Evolutionary conservation across 1,284 basidiomycete species (phyloP), one percentile per base, ranked within the genome.

Genomic region (Ceratobasidium sp.): DNA sequence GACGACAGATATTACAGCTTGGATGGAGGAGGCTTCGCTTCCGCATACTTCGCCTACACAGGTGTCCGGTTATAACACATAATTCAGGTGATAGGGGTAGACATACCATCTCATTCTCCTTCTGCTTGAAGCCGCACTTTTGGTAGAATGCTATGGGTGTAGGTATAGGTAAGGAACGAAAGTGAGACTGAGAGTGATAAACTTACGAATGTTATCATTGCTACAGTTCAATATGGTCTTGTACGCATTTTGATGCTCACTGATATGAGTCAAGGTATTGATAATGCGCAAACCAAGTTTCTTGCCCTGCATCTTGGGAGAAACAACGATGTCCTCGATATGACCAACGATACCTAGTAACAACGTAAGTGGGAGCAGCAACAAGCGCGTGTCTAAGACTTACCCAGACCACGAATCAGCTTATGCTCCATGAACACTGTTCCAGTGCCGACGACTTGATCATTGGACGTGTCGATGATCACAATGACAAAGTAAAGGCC

Each of bases 211-310:
- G 75, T 98, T 99, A 62, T 86, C 84, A 72, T 93, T 88, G 76
- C 86, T 94, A 79, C 96, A 99, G 78, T 99, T 97, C 75, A 99
- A 80, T 73, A 99, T 98, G 22, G 94, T 94, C 87, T 99, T 98
- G 82, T 98, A 98, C 32, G 79, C 92, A 88, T 31, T 94, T 89
- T 72, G 80, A 72, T 78, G 82, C 83, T 94, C 87, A 74, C 90
- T 90, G 77, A 96, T 87, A 72, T 83, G 81, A 17, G 91, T 92
- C 74, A 98, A 83, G 3, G 91, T 88, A 73, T 93, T 85, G 77
- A 99, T 96, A 74, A 98, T 84, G 73, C 89, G 84, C 79, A 93
- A 81, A 0, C 96, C 96, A 34, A 99, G 84, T 76, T 92, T 92
- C 80, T 91, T 92, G 45, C 96, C 96, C 81, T 97, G 94, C 78